Conservation (phyloP, 495 filamentous ascomycete species). For the Aspergillus egyptiacus region DNA sequence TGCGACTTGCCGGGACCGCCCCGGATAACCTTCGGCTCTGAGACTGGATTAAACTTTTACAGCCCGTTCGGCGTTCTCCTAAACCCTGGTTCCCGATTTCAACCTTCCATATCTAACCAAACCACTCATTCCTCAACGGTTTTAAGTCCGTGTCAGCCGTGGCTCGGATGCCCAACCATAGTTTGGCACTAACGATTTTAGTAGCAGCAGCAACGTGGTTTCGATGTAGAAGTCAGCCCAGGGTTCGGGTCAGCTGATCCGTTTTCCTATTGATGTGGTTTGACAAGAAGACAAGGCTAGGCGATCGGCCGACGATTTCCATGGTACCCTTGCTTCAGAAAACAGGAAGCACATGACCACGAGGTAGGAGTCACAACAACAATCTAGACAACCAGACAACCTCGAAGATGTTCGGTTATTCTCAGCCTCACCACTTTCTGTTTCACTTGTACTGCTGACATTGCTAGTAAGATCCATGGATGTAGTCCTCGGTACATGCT, state of each 20-base stretch:
- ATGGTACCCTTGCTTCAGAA: not conserved
- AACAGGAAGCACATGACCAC: not conserved
- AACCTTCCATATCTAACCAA: not conserved
- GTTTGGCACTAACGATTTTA: too few species aligned
- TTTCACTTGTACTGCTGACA: too few species aligned
- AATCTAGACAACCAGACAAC: not conserved
- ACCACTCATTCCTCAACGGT: not conserved
- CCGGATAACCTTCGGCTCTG: not conserved
- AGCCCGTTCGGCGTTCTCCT: not conserved
- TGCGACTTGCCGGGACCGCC: too few species aligned
- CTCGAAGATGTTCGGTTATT: not conserved
- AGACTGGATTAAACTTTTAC: too few species aligned
- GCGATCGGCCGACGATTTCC: not conserved
- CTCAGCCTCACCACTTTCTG: not conserved
- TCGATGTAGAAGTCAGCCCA: too few species aligned
- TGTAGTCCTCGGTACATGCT: not conserved
- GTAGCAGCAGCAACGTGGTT: too few species aligned
- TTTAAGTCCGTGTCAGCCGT: not conserved
- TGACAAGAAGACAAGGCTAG: not conserved
- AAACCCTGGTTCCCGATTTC: not conserved
- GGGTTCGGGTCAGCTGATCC: slow-evolving; percentile 4
- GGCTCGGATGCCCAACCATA: not conserved
- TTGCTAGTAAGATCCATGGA: too few species aligned
- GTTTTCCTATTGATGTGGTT: not conserved
- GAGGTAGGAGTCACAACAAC: not conserved